Evolutionary conservation across 805 yeast species (phyloP).

Genomic region (Barnettozyma salicaria): DNA sequence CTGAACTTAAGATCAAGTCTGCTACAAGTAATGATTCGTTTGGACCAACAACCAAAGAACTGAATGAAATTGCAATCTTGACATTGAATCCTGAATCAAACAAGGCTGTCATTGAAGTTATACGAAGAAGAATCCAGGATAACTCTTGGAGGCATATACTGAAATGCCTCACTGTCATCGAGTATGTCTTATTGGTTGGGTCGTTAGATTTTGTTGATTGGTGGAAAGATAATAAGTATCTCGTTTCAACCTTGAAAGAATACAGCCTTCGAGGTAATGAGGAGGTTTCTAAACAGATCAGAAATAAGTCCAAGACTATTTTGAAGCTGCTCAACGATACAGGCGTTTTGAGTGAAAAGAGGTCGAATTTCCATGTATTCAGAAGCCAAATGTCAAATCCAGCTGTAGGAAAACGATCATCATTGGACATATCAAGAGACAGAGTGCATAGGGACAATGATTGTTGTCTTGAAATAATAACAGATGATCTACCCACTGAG

Average conservation of each 20-base stretch:
- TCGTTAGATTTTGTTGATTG: constrained; percentile 44
- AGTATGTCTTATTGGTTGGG: constrained; percentile 48
- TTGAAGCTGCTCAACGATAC: constrained; percentile 29
- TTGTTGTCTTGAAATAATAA: neutral
- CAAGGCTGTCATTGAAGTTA: constrained; percentile 33
- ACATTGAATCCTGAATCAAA: constrained; percentile 36
- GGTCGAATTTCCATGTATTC: constrained; percentile 36
- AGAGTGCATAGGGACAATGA: constrained; percentile 10
- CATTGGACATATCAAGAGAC: constrained; percentile 19
- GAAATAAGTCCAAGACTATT: constrained; percentile 33
- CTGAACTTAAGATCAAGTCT: constrained; percentile 33
- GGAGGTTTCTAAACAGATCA: constrained; percentile 30
- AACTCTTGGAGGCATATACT: constrained; percentile 35
- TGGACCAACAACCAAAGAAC: constrained; percentile 52
- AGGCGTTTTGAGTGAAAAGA: constrained; percentile 32
- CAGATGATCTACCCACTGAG: constrained; percentile 7
- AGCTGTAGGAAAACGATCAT: constrained; percentile 27
- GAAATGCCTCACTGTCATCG: constrained; percentile 47
- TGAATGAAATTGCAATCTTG: constrained; percentile 44
- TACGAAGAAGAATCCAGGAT: constrained; percentile 36
- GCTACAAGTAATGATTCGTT: constrained; percentile 49
- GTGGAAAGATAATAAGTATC: constrained; percentile 36
- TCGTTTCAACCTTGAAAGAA: constrained; percentile 26
- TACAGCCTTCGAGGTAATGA: constrained; percentile 25
- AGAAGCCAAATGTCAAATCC: constrained; percentile 39